These are phyloP conservation scores for Podospora appendiculata DNA, from an alignment of 495 filamentous ascomycete species.

Conservation along the genomic window DNA sequence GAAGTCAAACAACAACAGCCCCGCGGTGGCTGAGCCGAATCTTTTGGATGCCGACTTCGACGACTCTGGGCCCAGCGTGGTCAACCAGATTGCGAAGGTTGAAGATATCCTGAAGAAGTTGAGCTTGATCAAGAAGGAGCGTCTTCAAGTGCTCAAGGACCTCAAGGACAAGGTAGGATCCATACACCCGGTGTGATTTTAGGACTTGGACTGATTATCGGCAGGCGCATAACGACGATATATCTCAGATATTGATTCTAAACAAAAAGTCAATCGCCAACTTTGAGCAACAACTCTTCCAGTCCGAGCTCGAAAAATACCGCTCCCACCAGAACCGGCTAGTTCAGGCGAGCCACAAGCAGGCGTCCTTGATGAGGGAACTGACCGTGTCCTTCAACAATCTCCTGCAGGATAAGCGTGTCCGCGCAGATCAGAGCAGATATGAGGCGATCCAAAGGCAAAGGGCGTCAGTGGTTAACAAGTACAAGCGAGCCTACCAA, in stretches of 20 bases:
- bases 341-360: slow-evolving; percentile 88
- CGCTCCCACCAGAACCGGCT: slow-evolving; percentile 85
- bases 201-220: slow-evolving; percentile 17
- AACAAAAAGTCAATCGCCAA: slow-evolving; percentile 92
- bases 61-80: slow-evolving; percentile 67
- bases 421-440: slow-evolving; percentile 87
- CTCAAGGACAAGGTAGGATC: slow-evolving; percentile 83
- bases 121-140: slow-evolving; percentile 83
- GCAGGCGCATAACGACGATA: slow-evolving; percentile 91
- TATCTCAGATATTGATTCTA: slow-evolving; percentile 90
- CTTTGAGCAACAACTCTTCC: slow-evolving; percentile 84
- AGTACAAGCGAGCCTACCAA: slow-evolving; percentile 87
- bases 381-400: slow-evolving; percentile 81
- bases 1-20: slow-evolving; percentile 48
- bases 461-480: slow-evolving; percentile 69
- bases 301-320: slow-evolving; percentile 93
- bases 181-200: background rate
- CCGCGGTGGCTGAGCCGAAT: slow-evolving; percentile 59
- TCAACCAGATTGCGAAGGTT: slow-evolving; percentile 81
- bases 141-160: slow-evolving; percentile 88
- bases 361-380: slow-evolving; percentile 89
- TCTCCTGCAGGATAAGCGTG: slow-evolving; percentile 88
- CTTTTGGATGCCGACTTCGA: slow-evolving; percentile 88
- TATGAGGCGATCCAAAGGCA: slow-evolving; percentile 85
- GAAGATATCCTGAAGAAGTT: slow-evolving; percentile 89